Base-by-base conservation (phyloP, 2,329 filamentous ascomycete species). In the Penicillium sp. region DNA sequence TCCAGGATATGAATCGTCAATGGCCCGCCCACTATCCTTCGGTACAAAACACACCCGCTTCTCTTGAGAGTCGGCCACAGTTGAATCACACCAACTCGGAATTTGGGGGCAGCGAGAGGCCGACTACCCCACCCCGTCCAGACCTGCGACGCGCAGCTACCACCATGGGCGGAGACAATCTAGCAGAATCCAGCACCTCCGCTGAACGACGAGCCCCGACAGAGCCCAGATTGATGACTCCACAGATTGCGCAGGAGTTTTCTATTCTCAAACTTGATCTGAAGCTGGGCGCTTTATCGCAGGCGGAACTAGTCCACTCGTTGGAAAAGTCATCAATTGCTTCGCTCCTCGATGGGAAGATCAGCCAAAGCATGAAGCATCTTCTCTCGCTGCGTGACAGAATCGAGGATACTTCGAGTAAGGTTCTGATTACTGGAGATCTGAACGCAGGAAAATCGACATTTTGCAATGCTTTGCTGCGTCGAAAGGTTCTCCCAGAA, bases 361-460 rank as follows among this genome's bases (percentile, higher is more conserved):
- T 99, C 65, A 88, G 88, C 65, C 90, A 94, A 57, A 97, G 92
- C 71, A 89, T 97, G 69, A 91, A 92, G 65, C 94, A 99, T 73
- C 82, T 99, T 1, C 81, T 90, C 52, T 86, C 90, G 0, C 80
- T 99, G 32, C 87, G 92, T 56, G 94, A 97, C 62, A 87, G 94
- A 49, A 99, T 99, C 58, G 94, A 97, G 71, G 94, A 99, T 73
- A 97, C 91, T 0, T 90, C 93, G 4, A 97, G 93, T 75, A 99
- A 99, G 73, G 94, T 99, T 1, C 77, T 99, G 54, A 87, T 99
- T 16, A 99, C 94, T 0, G 94, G 94, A 67, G 94, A 99, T 70
- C 76, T 99, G 50, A 99, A 99, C 69, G 93, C 94, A 8, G 94
- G 94, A 68, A 99, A 99, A 71, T 99, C 94, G 4, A 99, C 94